A percentile compares a stretch with the other conserved stretches of the same genome.
Conservation (phyloP, 1,284 basidiomycete species). For the Peniophora sp. region DNA sequence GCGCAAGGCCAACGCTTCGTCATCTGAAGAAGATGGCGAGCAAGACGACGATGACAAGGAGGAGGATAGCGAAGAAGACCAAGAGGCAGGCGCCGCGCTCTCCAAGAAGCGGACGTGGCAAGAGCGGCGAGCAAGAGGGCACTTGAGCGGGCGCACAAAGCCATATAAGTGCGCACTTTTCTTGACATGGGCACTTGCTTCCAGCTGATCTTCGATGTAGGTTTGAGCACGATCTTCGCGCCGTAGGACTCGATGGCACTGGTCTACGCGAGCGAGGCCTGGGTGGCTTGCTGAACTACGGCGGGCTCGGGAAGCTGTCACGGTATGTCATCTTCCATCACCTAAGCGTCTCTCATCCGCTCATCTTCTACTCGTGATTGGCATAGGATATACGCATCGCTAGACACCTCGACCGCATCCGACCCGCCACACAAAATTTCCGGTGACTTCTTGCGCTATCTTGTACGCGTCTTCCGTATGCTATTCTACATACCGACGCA, state of each 20-base stretch:
- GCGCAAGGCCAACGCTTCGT: too few species aligned
- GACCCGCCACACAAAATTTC: neutral
- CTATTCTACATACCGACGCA: too few species aligned
- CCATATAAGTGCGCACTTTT: conserved; percentile 25
- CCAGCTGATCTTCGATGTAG: too few species aligned
- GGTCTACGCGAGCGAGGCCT: conserved; percentile 33
- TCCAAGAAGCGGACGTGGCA: too few species aligned
- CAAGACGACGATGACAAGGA: neutral
- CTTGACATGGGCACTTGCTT: too few species aligned
- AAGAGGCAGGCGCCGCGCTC: too few species aligned
- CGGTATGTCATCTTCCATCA: conserved; percentile 22
- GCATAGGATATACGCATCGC: too few species aligned
- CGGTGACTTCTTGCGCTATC: too few species aligned
- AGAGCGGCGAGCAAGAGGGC: neutral
- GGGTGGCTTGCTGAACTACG: conserved; percentile 39
- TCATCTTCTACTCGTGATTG: too few species aligned
- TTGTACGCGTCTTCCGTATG: too few species aligned
- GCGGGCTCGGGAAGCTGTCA: conserved; percentile 30
- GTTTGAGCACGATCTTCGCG: conserved; percentile 30
- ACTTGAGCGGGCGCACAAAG: conserved; percentile 29
- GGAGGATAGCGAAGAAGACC: neutral
- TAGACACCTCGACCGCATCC: neutral
- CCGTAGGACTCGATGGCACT: conserved; percentile 34
- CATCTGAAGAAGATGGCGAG: too few species aligned
- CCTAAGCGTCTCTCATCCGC: too few species aligned